Evolutionary conservation across 2,329 filamentous ascomycete genomes (phyloP).

Genomic region (Scedosporium apiospermum): DNA sequence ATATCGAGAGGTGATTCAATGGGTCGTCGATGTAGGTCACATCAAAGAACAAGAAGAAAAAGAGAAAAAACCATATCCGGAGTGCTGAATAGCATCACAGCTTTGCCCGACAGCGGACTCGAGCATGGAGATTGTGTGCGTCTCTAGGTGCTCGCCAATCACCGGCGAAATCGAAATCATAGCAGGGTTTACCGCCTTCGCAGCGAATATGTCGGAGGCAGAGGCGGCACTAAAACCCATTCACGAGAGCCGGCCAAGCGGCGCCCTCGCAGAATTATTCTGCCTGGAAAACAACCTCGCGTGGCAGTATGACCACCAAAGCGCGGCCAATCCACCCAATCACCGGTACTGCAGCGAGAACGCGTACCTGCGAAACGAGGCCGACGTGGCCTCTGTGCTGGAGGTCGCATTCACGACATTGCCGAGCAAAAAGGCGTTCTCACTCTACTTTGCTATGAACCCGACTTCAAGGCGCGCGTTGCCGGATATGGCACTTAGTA

Average conservation of each 20-base stretch:
- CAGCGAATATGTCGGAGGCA: constrained; percentile 13
- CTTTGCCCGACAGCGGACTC: constrained; percentile 22
- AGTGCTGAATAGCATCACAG: constrained; percentile 6
- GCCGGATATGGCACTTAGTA: constrained; percentile 42
- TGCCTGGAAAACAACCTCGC: constrained; percentile 29
- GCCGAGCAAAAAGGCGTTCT: constrained; percentile 32
- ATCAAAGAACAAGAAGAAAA: not conserved
- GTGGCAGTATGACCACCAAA: constrained; percentile 32
- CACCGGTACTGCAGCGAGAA: constrained; percentile 43
- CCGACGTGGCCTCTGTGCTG: constrained; percentile 32
- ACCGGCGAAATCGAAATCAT: constrained; percentile 11
- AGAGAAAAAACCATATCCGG: not conserved
- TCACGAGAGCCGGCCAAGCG: constrained; percentile 23
- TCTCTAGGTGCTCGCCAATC: not conserved
- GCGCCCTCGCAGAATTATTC: constrained; percentile 25
- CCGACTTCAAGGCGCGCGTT: constrained; percentile 28
- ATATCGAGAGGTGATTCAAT: constrained; percentile 35
- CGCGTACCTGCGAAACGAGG: constrained; percentile 36
- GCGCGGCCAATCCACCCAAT: constrained; percentile 32
- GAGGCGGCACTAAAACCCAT: not conserved
- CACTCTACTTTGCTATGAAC: constrained; percentile 41
- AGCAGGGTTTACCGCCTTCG: not conserved
- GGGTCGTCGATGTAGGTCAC: constrained; percentile 30
- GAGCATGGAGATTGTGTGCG: constrained; percentile 28
- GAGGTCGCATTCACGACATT: constrained; percentile 36